Evolutionary conservation across 1,284 basidiomycete genomes (phyloP).

Genomic region (Rhodotorula sp.): DNA sequence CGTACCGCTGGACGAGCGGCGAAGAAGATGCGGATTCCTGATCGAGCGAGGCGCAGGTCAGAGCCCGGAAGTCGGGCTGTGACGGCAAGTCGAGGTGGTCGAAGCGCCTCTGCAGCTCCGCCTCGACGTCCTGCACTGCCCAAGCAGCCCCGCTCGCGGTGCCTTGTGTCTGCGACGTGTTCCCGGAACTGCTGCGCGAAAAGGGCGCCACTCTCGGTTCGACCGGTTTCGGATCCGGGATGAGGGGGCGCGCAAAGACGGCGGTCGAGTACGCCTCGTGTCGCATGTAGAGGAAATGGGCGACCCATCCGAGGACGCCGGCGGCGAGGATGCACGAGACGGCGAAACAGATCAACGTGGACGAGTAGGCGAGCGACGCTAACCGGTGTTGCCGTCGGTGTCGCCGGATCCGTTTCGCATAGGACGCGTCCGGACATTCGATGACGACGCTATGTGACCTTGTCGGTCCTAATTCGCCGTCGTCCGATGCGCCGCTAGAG

Average conservation of each 20-base stretch:
- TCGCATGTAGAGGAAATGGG: constrained; percentile 20
- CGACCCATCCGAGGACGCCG: constrained; percentile 15
- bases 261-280: constrained; percentile 27
- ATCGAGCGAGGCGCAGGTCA: not conserved
- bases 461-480: not conserved
- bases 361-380: constrained; percentile 1
- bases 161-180: too few species aligned
- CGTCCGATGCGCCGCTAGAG: too few species aligned
- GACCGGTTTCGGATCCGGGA: constrained; percentile 11
- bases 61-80: not conserved
- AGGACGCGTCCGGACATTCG: not conserved
- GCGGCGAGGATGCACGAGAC: constrained; percentile 7
- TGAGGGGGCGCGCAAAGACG: constrained; percentile 26
- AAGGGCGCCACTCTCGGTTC: constrained; percentile 13
- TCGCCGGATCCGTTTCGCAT: not conserved
- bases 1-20: not conserved
- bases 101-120: not conserved
- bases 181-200: not conserved
- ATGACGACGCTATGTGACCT: not conserved
- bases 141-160: not conserved
- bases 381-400: constrained; percentile 6
- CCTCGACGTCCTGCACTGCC: not conserved
- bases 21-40: not conserved
- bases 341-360: constrained; percentile 4
- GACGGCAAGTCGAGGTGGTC: not conserved